phyloP scores from a whole-genome alignment of 805 yeast genomes.

The Hemisphaericaspora nanyangensis region DNA sequence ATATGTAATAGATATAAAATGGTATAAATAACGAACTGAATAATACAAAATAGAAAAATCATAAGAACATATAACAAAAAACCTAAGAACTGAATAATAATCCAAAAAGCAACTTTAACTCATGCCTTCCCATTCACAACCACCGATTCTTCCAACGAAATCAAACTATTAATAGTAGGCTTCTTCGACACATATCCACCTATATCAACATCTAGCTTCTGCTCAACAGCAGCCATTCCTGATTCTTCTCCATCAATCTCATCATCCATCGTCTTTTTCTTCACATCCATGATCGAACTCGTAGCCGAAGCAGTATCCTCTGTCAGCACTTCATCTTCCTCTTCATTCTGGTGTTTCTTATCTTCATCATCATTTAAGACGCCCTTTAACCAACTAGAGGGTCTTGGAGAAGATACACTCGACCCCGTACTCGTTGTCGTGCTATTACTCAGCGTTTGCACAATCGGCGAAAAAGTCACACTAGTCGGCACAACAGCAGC shows the following conservation, averaged over 20 bases:
- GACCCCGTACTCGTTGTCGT: conserved; percentile 4
- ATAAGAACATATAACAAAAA: no score
- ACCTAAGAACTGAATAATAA: no score
- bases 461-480: not conserved
- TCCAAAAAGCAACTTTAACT: no score
- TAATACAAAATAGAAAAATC: no score
- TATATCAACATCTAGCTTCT: no score
- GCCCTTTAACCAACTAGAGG: conserved; percentile 23
- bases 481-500: no score
- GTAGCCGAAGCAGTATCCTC: not conserved
- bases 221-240: conserved; percentile 2
- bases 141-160: conserved; percentile 20
- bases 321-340: not conserved
- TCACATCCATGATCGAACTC: no score
- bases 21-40: no score
- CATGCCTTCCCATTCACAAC: no score
- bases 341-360: no score
- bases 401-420: conserved; percentile 5
- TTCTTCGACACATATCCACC: conserved; percentile 21
- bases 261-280: not conserved
- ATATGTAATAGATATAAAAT: no score
- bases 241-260: conserved; percentile 3
- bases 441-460: conserved; percentile 7
- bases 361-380: conserved; percentile 22
- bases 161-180: conserved; percentile 28